phyloP scores from a whole-genome alignment of 1,139 yeast species.

The Zygosaccharomyces sapae region DNA sequence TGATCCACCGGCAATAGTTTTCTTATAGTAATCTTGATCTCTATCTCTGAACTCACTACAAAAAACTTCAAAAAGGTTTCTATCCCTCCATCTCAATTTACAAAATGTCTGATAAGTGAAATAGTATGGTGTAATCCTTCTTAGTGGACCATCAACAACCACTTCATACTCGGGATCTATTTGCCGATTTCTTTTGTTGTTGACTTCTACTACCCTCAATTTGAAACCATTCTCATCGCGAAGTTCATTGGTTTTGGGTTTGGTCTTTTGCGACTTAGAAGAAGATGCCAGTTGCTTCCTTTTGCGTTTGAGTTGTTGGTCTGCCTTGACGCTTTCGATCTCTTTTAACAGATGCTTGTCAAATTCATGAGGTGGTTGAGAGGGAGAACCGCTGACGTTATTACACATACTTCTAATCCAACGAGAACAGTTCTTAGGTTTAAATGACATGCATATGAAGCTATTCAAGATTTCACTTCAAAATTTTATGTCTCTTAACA shows the following conservation, averaged over 20 bases:
- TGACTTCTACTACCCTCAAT: conserved; percentile 29
- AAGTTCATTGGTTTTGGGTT: conserved; percentile 18
- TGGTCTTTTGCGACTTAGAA: conserved; percentile 15
- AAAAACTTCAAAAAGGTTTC: conserved; percentile 74
- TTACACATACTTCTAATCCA: conserved; percentile 3
- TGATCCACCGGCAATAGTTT: conserved; percentile 65
- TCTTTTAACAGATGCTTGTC: conserved; percentile 13
- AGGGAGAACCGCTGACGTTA: not conserved
- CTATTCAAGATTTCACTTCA: not conserved
- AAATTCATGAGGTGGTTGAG: conserved; percentile 7
- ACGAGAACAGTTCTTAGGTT: not conserved
- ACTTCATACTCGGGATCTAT: conserved; percentile 36
- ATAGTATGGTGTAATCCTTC: conserved; percentile 79
- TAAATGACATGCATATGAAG: conserved; percentile 1
- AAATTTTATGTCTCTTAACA: not conserved
- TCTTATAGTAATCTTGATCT: conserved; percentile 60
- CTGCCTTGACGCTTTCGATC: conserved; percentile 14
- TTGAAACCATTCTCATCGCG: conserved; percentile 34
- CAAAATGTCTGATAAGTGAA: conserved; percentile 89
- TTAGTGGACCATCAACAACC: conserved; percentile 51
- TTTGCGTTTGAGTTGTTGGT: conserved; percentile 13
- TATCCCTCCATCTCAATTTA: conserved; percentile 86
- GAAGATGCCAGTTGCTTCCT: conserved; percentile 7
- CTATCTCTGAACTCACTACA: conserved; percentile 80
- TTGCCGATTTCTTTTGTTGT: conserved; percentile 27